A percentile compares a stretch with the other conserved stretches of the same genome.
These are phyloP conservation scores for Termitomyces sp. DNA, from an alignment of 768 basidiomycete genomes.

Conservation along the genomic window DNA sequence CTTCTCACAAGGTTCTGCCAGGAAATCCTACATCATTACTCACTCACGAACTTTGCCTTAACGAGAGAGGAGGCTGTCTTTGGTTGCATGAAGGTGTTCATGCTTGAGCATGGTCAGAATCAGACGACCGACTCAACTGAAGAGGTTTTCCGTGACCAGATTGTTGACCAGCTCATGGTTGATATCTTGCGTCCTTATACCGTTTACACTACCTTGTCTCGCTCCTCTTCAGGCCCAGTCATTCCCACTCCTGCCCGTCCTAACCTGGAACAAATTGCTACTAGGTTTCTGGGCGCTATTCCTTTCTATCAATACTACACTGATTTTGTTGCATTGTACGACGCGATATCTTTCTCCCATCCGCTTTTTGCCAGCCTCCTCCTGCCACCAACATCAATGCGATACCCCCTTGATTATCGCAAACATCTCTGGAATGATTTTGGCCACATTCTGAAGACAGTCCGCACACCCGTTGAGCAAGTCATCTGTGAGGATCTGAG, in stretches of 20 bases:
- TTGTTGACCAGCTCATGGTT: slow-evolving; percentile 55
- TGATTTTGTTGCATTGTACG: slow-evolving; percentile 87
- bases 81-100: slow-evolving; percentile 88
- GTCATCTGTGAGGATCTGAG: slow-evolving; percentile 48
- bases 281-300: slow-evolving; percentile 56
- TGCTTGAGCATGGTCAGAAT: slow-evolving; percentile 85
- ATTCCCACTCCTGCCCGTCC: slow-evolving; percentile 12
- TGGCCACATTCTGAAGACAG: slow-evolving; percentile 54
- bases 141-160: slow-evolving; percentile 78
- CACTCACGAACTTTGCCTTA: slow-evolving; percentile 35
- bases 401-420: slow-evolving; percentile 78
- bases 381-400: slow-evolving; percentile 70
- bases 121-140: slow-evolving; percentile 37
- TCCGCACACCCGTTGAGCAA: slow-evolving; percentile 44
- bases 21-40: slow-evolving; percentile 36
- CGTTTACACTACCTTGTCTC: slow-evolving; percentile 17
- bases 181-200: slow-evolving; percentile 54
- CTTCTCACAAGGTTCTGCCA: slow-evolving; percentile 49
- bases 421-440: slow-evolving; percentile 81
- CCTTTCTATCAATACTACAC: slow-evolving; percentile 95
- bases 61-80: slow-evolving; percentile 58
- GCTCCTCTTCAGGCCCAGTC: slow-evolving; percentile 11
- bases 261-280: slow-evolving; percentile 49
- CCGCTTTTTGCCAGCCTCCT: slow-evolving; percentile 69
- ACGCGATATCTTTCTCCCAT: slow-evolving; percentile 84